Evolutionary conservation across 306 rosid genomes (phyloP).

Genomic region (Vicia sativa): DNA sequence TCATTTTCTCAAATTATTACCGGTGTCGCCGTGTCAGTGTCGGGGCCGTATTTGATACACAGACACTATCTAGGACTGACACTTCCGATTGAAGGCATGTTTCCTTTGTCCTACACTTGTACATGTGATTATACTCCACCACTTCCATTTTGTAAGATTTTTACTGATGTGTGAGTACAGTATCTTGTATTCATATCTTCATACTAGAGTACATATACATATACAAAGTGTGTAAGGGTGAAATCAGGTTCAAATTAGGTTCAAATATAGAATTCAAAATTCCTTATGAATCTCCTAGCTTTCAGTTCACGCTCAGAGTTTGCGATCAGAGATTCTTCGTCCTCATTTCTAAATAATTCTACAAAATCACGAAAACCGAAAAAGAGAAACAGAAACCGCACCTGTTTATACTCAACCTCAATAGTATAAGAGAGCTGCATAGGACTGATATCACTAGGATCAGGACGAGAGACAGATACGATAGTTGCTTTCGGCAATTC

Average conservation of each 20-base stretch:
- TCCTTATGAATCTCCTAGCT: constrained; percentile 1
- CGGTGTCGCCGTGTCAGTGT: too few species aligned
- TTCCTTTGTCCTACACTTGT: background rate
- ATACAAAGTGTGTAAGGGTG: background rate
- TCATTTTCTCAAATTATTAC: too few species aligned
- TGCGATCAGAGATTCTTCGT: constrained; percentile 9
- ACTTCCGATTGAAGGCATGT: background rate
- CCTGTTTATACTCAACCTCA: constrained; percentile 89
- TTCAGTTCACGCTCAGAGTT: constrained; percentile 27
- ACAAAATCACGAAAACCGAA: constrained; percentile 19
- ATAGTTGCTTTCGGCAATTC: constrained; percentile 82
- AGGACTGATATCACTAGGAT: constrained; percentile 88
- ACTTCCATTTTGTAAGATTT: background rate
- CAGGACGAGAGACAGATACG: constrained; percentile 93
- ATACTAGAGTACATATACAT: background rate
- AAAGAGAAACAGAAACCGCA: constrained; percentile 19
- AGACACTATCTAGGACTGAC: background rate
- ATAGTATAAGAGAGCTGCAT: constrained; percentile 89
- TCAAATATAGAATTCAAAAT: constrained; percentile 25
- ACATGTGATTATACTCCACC: background rate
- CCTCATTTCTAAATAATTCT: background rate
- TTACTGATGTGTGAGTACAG: background rate
- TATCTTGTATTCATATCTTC: background rate
- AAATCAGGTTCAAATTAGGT: constrained; percentile 31
- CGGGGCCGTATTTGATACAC: too few species aligned